These are phyloP conservation scores for Pezicula rhizophila DNA, from an alignment of 2,329 filamentous ascomycete species.

Conservation along the genomic window DNA sequence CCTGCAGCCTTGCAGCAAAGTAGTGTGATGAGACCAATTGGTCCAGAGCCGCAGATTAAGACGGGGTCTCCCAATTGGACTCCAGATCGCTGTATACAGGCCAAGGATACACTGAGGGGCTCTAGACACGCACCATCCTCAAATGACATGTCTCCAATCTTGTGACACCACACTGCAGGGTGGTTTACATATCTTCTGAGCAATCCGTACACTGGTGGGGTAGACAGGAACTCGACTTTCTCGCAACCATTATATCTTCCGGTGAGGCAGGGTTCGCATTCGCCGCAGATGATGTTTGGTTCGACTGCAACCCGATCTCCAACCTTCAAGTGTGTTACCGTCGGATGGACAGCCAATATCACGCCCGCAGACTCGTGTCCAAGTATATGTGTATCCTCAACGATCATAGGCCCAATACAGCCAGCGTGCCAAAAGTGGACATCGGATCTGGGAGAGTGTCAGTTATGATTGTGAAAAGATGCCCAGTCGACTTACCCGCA, in stretches of 20 bases:
- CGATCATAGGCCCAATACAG: constrained; percentile 94
- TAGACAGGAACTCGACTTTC: constrained; percentile 78
- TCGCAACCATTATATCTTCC: constrained; percentile 96
- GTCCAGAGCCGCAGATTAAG: constrained; percentile 85
- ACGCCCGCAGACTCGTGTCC: constrained; percentile 90
- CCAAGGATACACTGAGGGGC: constrained; percentile 82
- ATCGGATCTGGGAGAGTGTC: constrained; percentile 59
- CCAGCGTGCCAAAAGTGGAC: constrained; percentile 97
- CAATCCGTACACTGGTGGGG: constrained; percentile 81
- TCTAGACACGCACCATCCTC: constrained; percentile 89
- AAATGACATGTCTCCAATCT: constrained; percentile 86
- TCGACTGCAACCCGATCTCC: constrained; percentile 93
- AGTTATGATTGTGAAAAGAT: constrained; percentile 2
- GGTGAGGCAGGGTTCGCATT: constrained; percentile 84
- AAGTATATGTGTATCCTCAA: constrained; percentile 80
- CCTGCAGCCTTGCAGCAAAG: constrained; percentile 81
- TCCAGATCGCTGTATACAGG: constrained; percentile 77
- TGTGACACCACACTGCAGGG: constrained; percentile 91
- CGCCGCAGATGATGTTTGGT: constrained; percentile 86
- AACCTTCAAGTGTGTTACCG: constrained; percentile 69
- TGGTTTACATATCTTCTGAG: constrained; percentile 92
- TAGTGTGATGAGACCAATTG: constrained; percentile 85
- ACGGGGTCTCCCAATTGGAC: constrained; percentile 81
- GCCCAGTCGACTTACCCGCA: constrained; percentile 61
- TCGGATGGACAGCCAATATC: constrained; percentile 74